Base-by-base conservation (phyloP, 2,329 filamentous ascomycete genomes). In the Penicillium palitans region DNA sequence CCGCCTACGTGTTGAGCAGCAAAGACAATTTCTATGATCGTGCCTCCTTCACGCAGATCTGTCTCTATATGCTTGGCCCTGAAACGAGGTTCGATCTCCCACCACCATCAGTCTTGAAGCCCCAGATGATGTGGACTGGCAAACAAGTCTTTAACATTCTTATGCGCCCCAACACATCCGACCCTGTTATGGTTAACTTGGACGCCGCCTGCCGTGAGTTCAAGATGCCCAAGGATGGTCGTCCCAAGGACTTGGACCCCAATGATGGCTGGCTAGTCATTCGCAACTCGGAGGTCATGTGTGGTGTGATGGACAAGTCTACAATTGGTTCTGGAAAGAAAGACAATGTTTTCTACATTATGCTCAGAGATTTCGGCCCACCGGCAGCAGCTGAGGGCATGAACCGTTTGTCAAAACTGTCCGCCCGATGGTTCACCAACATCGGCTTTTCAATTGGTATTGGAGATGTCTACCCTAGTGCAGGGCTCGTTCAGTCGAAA, bases 311-410 rank as follows among this genome's bases (percentile, higher is more conserved):
- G 92, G 95, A 99, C 80, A 99, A 99, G 77, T 90, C 91, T 1
- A 98, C 93, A 0, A 91, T 99, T n/a, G 95, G 95, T 66, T 87
- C 91, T 6, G 95, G 95, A 68, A 98, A 98, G 80, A 99, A 99
- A 72, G 93, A 96, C 73, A 97, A 93, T 0, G 88, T 99, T 21
- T 99, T 98, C 72, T 99, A 97, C 70, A 90, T 98, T 57, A 93
- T 99, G 71, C 85, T 98, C 67, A 86, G 95, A 80, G 95, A 99
- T 78, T 99, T 90, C 68, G 95, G 95, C 0, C 90, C 93, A 1
- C 90, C 96, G 55, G 88, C 90, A 57, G 92, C 95, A 8, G 92
- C 93, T 0, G 85, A 87, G 57, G 91, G 90, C 54, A 99, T 99
- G 95, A 98, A 96, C 70, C 85, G 95, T 24, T 80, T 99, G 29